Base-by-base conservation (phyloP, 257 asterid species). In the Buddleja alternifolia region DNA sequence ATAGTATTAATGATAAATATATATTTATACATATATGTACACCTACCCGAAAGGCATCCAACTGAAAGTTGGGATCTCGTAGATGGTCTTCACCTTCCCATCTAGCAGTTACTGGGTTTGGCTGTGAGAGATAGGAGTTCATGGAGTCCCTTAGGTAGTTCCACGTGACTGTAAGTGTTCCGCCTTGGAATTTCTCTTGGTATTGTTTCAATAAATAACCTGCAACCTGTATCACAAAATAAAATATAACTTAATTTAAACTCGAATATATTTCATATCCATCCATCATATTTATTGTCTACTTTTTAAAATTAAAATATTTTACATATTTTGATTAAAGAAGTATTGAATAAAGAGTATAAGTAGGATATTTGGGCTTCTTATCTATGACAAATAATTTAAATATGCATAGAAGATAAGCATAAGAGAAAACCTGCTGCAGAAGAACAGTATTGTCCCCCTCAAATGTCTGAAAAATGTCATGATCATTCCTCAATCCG, bases 401-500 rank as follows among this genome's bases (percentile, higher is more conserved):
- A 16, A 51, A 45, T 34, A 19, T 42, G 56, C 60, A 47, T 23
- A 50, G 6, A 61, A 66, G 63, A 71, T 69, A n/a, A 23, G 62
- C 2, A 5, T 29, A 29, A 66, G 39, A 32, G 41, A 50, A 56
- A 40, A 92, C 99, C 97, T 94, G 99, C 82, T 94, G 97, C 75
- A 94, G 78, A 61, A 94, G 96, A 62, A 94, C 99, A 6, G 99
- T 94, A 70, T 94, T 91, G 82, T 94, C 99, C 77, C 99, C 99
- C 88, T 94, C 99, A 76, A 94, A 93, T 29, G 99, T 93, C 83
- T 93, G 99, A 77, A 93, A 93, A 39, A 93, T 91, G 77, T 93
- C 97, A 57, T 93, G 99, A 72, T 93, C 99, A 75, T 93, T 93
- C 88, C 99, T 87, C 84, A 93, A 87, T 75, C 85, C 85, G 19